Conservation (phyloP, 2,329 filamentous ascomycete genomes). For the Colletotrichum spaethianum region DNA sequence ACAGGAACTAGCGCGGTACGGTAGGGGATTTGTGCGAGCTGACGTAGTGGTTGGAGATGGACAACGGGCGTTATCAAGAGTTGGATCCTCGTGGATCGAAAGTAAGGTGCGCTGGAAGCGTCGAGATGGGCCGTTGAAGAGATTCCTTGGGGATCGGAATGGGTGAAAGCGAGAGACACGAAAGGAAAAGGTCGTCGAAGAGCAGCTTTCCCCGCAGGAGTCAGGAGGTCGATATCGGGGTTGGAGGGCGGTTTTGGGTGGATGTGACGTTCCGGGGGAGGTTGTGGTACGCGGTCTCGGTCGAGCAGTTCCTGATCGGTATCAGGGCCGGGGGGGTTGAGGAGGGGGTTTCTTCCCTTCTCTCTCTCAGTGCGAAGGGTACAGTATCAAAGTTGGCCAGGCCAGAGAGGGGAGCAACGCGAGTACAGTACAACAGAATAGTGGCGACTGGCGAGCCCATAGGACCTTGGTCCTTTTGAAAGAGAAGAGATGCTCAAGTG, state of each 20-base stretch:
- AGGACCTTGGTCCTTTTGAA: constrained; percentile 21
- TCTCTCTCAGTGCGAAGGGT: not conserved
- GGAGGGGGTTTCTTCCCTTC: constrained; percentile 9
- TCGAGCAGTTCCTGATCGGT: constrained; percentile 25
- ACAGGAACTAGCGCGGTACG: constrained; percentile 26
- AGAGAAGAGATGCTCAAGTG: constrained; percentile 24
- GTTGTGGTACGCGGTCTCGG: constrained; percentile 28
- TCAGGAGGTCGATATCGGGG: constrained; percentile 19
- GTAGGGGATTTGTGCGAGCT: constrained; percentile 24
- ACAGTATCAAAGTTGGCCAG: constrained; percentile 8
- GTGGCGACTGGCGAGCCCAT: constrained; percentile 27
- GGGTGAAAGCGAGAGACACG: constrained; percentile 17
- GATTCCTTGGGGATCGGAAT: constrained; percentile 4
- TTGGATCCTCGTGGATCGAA: constrained; percentile 22
- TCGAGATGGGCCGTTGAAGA: constrained; percentile 8
- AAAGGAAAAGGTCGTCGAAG: constrained; percentile 18
- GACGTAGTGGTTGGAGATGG: constrained; percentile 29
- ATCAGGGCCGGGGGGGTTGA: constrained; percentile 23
- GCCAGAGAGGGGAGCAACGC: constrained; percentile 3
- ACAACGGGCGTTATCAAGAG: constrained; percentile 15
- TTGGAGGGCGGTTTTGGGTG: constrained; percentile 7
- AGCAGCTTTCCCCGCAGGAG: constrained; percentile 27
- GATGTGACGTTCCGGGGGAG: constrained; percentile 17
- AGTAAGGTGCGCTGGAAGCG: constrained; percentile 1
- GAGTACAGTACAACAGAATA: not conserved